A percentile compares a stretch with the other conserved stretches of the same genome.
Conservation (phyloP, 192 early-diverging fungal genomes). For the Podila epicladia region DNA sequence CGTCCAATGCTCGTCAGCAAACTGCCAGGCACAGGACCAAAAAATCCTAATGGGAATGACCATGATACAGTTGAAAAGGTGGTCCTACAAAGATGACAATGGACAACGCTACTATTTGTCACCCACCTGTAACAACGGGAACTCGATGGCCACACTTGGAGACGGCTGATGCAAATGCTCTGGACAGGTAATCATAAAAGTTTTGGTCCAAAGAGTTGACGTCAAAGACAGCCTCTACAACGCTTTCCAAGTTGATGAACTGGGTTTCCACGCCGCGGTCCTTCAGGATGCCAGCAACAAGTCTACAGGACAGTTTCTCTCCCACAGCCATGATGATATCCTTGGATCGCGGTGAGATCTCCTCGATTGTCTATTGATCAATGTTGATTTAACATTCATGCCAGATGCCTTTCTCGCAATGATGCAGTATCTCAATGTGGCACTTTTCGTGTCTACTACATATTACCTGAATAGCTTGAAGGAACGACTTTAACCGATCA, state of each 20-base stretch:
- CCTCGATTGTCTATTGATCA: conserved; percentile 77
- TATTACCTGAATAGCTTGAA: conserved; percentile 88
- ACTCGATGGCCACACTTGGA: conserved; percentile 69
- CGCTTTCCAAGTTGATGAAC: conserved; percentile 88
- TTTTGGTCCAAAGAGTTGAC: conserved; percentile 81
- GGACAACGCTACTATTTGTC: neutral
- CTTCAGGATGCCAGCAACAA: conserved; percentile 85
- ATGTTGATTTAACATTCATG: neutral
- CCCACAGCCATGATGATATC: conserved; percentile 95
- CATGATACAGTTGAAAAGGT: neutral
- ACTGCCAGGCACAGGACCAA: conserved; percentile 94
- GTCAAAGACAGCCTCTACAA: conserved; percentile 85
- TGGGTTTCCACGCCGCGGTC: conserved; percentile 84
- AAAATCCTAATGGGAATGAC: conserved; percentile 69
- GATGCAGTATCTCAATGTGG: neutral
- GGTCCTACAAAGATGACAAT: neutral
- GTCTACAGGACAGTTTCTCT: conserved; percentile 92
- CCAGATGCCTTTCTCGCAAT: neutral
- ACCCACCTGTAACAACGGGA: conserved; percentile 85
- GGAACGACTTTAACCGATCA: conserved; percentile 78
- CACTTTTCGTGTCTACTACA: neutral
- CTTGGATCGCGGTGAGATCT: conserved; percentile 93
- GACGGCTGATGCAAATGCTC: conserved; percentile 69
- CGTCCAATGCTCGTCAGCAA: conserved; percentile 92
- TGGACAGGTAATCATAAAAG: conserved; percentile 93